phyloP scores from a whole-genome alignment of 2,329 filamentous ascomycete species.

The Ciborinia camelliae region DNA sequence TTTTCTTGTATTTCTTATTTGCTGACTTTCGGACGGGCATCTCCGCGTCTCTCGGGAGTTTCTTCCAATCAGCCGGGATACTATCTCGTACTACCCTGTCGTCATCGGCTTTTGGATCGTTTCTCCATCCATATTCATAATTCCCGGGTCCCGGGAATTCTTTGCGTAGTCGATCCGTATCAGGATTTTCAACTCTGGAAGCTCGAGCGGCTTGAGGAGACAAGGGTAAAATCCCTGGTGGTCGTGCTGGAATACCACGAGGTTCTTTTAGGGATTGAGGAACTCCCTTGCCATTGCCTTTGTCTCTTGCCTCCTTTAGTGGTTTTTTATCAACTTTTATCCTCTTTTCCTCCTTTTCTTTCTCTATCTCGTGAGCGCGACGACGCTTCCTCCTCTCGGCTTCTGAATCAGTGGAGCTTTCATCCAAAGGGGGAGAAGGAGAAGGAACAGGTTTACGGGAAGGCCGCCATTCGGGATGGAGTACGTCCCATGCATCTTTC shows the following conservation, averaged over 20 bases:
- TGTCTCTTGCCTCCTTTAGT: neutral
- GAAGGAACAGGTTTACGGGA: neutral
- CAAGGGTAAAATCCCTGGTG: neutral
- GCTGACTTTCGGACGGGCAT: neutral
- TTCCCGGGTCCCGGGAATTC: neutral
- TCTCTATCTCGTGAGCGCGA: neutral
- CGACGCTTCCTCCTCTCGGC: too few relatives aligned
- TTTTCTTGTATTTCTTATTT: rapidly evolving
- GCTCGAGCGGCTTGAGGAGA: neutral
- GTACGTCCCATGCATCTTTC: neutral
- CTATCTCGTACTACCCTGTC: neutral
- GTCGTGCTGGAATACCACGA: neutral
- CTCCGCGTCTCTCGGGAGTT: neutral
- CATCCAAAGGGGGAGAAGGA: neutral
- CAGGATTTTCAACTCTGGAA: neutral
- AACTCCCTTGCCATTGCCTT: neutral
- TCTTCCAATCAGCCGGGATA: neutral
- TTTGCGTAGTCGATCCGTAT: neutral
- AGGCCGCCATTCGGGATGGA: neutral
- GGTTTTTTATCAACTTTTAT: neutral
- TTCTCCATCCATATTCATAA: neutral
- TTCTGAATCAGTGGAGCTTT: too few relatives aligned
- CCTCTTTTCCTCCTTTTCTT: neutral
- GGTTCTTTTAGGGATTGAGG: neutral
- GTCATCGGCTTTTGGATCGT: neutral